Base-by-base conservation (phyloP, 2,329 filamentous ascomycete genomes). In the Epichloe bromicola region DNA sequence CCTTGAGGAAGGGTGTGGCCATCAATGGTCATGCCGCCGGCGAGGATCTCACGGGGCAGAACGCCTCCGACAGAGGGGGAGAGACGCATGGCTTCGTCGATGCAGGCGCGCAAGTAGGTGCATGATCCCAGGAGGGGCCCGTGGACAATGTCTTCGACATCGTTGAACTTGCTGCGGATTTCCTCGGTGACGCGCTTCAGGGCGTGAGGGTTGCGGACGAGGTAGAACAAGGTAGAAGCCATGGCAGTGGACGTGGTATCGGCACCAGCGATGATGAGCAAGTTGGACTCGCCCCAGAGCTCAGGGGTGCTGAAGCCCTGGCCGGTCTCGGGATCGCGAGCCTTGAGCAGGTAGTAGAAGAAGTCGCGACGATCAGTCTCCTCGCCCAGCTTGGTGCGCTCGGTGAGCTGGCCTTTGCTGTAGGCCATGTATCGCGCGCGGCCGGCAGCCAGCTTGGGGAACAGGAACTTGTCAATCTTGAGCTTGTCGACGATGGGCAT, bases 261-360 rank as follows among this genome's bases (percentile, higher is more conserved):
- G 30, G 81, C 83, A 34, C 83, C 83, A 10, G 82, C 83, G 55
- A 85, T 83, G 68, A 86, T 84, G 8, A 87, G 73, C 17, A 85
- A 67, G 61, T 86, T 85, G 8, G 82, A 83, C 62, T 86, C 83
- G 47, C 75, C 80, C 81, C 82, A 85, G 23, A 87, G 75, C 60
- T 86, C 83, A 0, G 77, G 75, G 2, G 74, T 82, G 40, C 72
- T 75, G 60, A 86, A 83, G 1, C 80, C 80, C 52, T 77, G 73
- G 49, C 83, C 83, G 0, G 83, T 86, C 61, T 86, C 82, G 12
- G 83, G 82, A 57, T 88, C 84, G 39, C 78, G 77, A 7, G 84
- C 83, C 60, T 82, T 82, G 53, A 88, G 75, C 11, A 88, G 74
- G 63, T 87, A 82, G 66, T 86, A 82, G 69, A 88, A 87, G 70